Evolutionary conservation across 2,329 filamentous ascomycete species (phyloP).

Genomic region (Nannizzia gypsea): DNA sequence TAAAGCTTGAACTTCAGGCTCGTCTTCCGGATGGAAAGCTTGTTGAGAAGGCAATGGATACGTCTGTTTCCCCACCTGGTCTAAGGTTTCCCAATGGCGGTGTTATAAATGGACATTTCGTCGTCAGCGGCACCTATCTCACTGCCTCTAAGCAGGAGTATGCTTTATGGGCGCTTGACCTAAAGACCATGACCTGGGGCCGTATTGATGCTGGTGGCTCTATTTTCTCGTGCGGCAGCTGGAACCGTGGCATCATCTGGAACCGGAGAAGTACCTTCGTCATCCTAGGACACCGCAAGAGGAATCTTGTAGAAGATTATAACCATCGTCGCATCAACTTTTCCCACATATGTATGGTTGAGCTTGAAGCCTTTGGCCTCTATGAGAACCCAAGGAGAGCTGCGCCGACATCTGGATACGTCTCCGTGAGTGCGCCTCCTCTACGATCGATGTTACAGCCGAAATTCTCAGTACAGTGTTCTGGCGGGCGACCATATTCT

Average conservation of each 20-base stretch:
- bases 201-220: constrained; percentile 89
- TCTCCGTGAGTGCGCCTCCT: constrained; percentile 67
- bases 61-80: constrained; percentile 75
- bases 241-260: constrained; percentile 94
- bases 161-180: constrained; percentile 85
- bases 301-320: constrained; percentile 92
- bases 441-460: constrained; percentile 44
- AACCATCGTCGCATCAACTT: constrained; percentile 98
- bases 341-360: constrained; percentile 89
- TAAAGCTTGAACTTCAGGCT: constrained; percentile 88
- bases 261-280: constrained; percentile 88
- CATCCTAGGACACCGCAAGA: constrained; percentile 83
- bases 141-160: constrained; percentile 98
- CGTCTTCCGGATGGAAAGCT: constrained; percentile 72
- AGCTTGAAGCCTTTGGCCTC: constrained; percentile 90
- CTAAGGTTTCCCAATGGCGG: constrained; percentile 92
- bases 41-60: constrained; percentile 72
- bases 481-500: constrained; percentile 64
- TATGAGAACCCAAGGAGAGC: constrained; percentile 86
- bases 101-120: constrained; percentile 89
- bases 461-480: constrained; percentile 43
- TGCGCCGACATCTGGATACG: constrained; percentile 67
- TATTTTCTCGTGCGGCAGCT: constrained; percentile 93
- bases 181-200: constrained; percentile 81
- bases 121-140: constrained; percentile 92